These are phyloP conservation scores for Metarhizium brunneum DNA, from an alignment of 2,329 filamentous ascomycete genomes.

Conservation along the genomic window DNA sequence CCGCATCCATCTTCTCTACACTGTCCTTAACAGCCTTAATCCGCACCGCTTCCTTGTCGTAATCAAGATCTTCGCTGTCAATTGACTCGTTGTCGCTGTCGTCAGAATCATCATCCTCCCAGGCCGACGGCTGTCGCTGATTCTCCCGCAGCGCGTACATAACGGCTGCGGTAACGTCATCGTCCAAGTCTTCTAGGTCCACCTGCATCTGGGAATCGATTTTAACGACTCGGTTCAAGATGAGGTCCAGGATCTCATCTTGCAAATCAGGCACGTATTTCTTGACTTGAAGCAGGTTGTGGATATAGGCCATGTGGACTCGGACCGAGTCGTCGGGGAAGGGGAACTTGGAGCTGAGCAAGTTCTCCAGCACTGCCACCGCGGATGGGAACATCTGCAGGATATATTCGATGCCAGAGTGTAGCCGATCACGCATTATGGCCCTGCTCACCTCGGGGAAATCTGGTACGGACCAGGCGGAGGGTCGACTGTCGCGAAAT, in stretches of 20 bases:
- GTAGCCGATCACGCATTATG: conserved; percentile 63
- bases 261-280: conserved; percentile 70
- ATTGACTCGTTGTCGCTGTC: conserved; percentile 63
- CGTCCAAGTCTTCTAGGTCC: conserved; percentile 86
- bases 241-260: conserved; percentile 70
- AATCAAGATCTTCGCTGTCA: conserved; percentile 58
- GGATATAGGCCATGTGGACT: conserved; percentile 78
- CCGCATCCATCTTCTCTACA: conserved; percentile 83
- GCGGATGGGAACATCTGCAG: conserved; percentile 75
- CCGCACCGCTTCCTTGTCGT: conserved; percentile 51
- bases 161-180: conserved; percentile 70
- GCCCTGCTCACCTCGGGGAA: conserved; percentile 52
- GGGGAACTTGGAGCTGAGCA: conserved; percentile 63
- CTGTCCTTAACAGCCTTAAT: conserved; percentile 69
- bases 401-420: conserved; percentile 66
- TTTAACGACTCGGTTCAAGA: conserved; percentile 81
- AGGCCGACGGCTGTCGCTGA: conserved; percentile 15
- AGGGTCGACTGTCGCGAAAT: conserved; percentile 48
- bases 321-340: conserved; percentile 67
- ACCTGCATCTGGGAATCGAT: conserved; percentile 94
- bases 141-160: conserved; percentile 38
- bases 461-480: conserved; percentile 38
- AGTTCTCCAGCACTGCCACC: conserved; percentile 56
- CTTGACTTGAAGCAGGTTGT: conserved; percentile 70
- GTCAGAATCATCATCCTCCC: conserved; percentile 46